Base-by-base conservation (phyloP, 2,329 filamentous ascomycete species). In the Aspergillus costaricaensis region DNA sequence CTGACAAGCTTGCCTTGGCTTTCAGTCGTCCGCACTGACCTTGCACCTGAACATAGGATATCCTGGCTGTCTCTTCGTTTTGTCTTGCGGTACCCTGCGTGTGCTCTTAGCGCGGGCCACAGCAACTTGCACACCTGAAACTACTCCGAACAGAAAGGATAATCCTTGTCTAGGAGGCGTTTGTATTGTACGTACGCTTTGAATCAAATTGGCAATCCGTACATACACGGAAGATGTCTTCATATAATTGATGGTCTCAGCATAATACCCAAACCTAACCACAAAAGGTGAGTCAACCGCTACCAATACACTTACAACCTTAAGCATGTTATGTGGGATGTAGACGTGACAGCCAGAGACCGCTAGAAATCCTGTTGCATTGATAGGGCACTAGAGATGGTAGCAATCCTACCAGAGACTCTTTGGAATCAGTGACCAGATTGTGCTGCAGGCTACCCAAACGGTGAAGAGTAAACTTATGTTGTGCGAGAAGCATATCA, bases 1-100 rank as follows among this genome's bases (percentile, higher is more conserved):
- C 47, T 15, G 47, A 32, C 30, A 50, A 50, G 47, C 47, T 50
- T 50, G 47, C 47, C 25, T 50, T 50, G 47, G 25, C 25, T 50
- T n/a, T 21, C 7, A 30, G 12, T 9, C n/a, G 47, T 30, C 47
- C 30, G 47, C 47, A 30, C 15, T 27, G 30, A 23, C 30, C 25
- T 50, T 27, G 15, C 47, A 17, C 25, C 25, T 27, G 47, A 32
- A 50, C 25, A n/a, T 27, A 50, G 47, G 47, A 27, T 30, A 50
- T 17, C 47, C 47, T 15, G 25, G 44, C 44, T 49, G 25, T 27
- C 23, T 50, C 25, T 15, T 32, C 25, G 25, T 30, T 50, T n/a
- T 30, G n/a, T 50, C 25, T 23, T 15, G 17, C 47, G n/a, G 47
- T 19, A 21, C 25, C 17, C 15, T 32, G 15, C 25, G 25, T 32